phyloP scores from a whole-genome alignment of 345 rosid species.

The Firmiana major region DNA sequence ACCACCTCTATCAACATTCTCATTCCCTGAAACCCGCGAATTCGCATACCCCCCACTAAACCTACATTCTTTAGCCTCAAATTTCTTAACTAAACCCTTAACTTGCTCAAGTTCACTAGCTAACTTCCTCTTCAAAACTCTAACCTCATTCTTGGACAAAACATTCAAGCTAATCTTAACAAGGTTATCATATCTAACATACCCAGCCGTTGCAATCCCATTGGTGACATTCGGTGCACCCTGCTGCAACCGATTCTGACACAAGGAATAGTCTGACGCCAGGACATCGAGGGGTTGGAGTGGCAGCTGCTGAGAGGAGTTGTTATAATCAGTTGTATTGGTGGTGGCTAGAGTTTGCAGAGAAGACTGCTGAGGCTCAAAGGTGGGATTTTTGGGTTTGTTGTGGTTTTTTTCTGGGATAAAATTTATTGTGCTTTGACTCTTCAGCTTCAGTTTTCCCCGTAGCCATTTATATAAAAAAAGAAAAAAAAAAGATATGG shows the following conservation, averaged over 20 bases:
- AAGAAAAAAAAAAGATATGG: not conserved
- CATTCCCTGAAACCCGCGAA: slow-evolving; percentile 18
- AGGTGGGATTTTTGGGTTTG: slow-evolving; percentile 8
- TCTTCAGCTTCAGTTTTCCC: slow-evolving; percentile 8
- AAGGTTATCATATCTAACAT: slow-evolving; percentile 30
- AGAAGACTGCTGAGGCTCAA: slow-evolving; percentile 20
- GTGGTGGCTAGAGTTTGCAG: slow-evolving; percentile 18
- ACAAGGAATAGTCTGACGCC: slow-evolving; percentile 46
- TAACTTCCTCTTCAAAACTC: slow-evolving; percentile 47
- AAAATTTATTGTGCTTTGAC: slow-evolving; percentile 1
- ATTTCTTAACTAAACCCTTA: slow-evolving; percentile 34
- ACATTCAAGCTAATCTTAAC: slow-evolving; percentile 42
- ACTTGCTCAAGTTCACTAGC: slow-evolving; percentile 56
- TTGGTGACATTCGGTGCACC: slow-evolving; percentile 12
- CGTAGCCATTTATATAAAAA: slow-evolving; percentile 4
- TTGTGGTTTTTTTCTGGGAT: not conserved
- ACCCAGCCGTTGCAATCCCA: slow-evolving; percentile 34
- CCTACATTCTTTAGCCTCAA: slow-evolving; percentile 36
- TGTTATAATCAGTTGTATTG: slow-evolving; percentile 23
- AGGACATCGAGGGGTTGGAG: slow-evolving; percentile 3
- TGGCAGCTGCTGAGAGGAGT: slow-evolving; percentile 20
- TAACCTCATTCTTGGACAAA: slow-evolving; percentile 33
- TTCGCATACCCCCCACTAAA: slow-evolving; percentile 16
- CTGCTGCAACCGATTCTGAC: slow-evolving; percentile 26
- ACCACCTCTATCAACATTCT: slow-evolving; percentile 20